phyloP scores from a whole-genome alignment of 2,329 filamentous ascomycete species.

The Xylariaceae sp. region DNA sequence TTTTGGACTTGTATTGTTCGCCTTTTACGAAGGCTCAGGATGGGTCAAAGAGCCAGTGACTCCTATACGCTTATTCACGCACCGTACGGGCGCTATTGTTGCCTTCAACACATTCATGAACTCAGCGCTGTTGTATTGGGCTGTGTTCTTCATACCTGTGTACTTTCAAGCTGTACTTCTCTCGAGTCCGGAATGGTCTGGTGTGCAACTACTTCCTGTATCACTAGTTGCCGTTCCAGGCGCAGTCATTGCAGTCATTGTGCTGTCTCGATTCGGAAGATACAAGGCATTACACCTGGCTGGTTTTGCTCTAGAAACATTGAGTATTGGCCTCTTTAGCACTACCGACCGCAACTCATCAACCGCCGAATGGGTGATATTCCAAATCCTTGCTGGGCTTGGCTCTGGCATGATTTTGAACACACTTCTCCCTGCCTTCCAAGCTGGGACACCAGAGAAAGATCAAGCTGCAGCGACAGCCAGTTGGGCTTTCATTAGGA shows the following conservation, averaged over 20 bases:
- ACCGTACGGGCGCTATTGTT: constrained; percentile 32
- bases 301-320: constrained; percentile 22
- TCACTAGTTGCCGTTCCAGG: constrained; percentile 19
- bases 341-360: constrained; percentile 28
- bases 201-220: constrained; percentile 21
- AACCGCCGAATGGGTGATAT: constrained; percentile 30
- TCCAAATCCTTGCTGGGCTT: constrained; percentile 32
- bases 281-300: constrained; percentile 19
- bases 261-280: constrained; percentile 18
- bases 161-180: constrained; percentile 38
- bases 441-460: constrained; percentile 22
- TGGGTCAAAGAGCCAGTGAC: constrained; percentile 30
- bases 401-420: constrained; percentile 32
- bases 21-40: constrained; percentile 3
- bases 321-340: constrained; percentile 34
- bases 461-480: constrained; percentile 4
- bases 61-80: constrained; percentile 39
- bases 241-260: constrained; percentile 18
- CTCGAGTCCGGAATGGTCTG: constrained; percentile 22
- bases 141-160: constrained; percentile 35
- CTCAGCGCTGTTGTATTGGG: constrained; percentile 31
- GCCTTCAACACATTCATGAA: constrained; percentile 34
- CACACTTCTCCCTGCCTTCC: constrained; percentile 34
- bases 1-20: background rate
- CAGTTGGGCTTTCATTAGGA: constrained; percentile 34